Evolutionary conservation across 2,329 filamentous ascomycete species (phyloP).

Genomic region (Dryadomyces sulphureus): DNA sequence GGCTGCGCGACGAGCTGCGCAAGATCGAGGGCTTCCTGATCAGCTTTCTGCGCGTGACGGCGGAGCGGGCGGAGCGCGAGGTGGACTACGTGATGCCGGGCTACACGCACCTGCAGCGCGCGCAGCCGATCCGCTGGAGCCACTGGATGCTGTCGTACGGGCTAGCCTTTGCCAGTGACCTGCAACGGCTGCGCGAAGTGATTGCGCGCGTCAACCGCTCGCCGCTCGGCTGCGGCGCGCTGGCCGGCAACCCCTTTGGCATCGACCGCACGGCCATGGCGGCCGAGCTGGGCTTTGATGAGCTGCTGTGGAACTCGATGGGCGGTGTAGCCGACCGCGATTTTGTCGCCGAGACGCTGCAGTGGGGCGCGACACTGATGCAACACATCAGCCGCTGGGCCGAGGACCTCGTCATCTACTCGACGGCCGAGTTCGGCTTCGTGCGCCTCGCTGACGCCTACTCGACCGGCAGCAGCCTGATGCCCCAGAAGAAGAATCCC

Average conservation of each 20-base stretch:
- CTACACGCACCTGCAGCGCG: constrained; percentile 77
- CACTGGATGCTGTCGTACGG: constrained; percentile 71
- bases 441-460: constrained; percentile 67
- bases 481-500: constrained; percentile 76
- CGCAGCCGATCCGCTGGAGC: constrained; percentile 64
- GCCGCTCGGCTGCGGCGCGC: constrained; percentile 60
- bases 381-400: constrained; percentile 66
- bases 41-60: constrained; percentile 54
- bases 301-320: constrained; percentile 64
- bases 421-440: constrained; percentile 60
- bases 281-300: constrained; percentile 66
- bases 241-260: constrained; percentile 70
- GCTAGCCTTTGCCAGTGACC: constrained; percentile 55
- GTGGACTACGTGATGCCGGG: constrained; percentile 72
- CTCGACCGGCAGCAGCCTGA: constrained; percentile 58
- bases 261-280: constrained; percentile 71
- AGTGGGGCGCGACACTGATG: constrained; percentile 69
- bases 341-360: constrained; percentile 68
- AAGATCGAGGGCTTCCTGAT: constrained; percentile 54
- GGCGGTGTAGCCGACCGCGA: constrained; percentile 62
- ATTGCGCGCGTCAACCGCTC: constrained; percentile 57
- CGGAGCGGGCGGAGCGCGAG: constrained; percentile 55
- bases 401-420: constrained; percentile 79
- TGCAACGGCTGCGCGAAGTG: constrained; percentile 62
- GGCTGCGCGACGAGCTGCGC: constrained; percentile 62